Evolutionary conservation across 768 basidiomycete species (phyloP), one percentile per base, ranked within the genome.

Genomic region (Mycena galopus): DNA sequence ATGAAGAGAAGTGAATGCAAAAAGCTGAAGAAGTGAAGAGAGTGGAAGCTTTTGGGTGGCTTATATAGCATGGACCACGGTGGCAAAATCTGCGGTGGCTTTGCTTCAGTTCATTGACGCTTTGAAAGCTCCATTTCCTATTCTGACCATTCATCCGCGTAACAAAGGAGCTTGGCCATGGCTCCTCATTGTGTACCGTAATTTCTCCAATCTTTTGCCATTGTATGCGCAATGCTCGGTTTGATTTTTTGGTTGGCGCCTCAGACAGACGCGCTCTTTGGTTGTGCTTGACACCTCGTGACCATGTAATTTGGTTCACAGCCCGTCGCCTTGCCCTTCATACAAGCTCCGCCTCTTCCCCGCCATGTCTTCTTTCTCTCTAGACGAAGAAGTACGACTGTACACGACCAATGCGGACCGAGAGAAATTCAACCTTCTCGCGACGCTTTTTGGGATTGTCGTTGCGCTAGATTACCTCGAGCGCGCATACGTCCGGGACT

Each of bases 401-500:
- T 95, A 95, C 85, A 91, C 88, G 17, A 95, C 90, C 32, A 97
- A 97, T 78, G 88, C 94, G 9, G 96, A 98, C 78, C 86, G 97
- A 60, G 98, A 98, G 79, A 92, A 91, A 78, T 93, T 92, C 77
- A 96, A 93, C 78, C 92, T 94, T 14, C 86, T 96, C 21, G 93
- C 95, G 0, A 99, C 96, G 5, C 86, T 99, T 8, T 99, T 94
- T 77, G 94, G 95, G 10, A 94, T 99, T 77, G 90, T 98, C 69
- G 93, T 97, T 56, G 90, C 94, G 3, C 85, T 99, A 14, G 96
- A 99, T 77, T 98, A 97, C 79, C 92, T 98, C 27, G 97, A 99
- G 81, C 88, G 96, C 50, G 97, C 96, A 0, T 99, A 97, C 82
- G 93, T 99, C 47, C 90, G 97, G 19, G 98, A 99, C 84, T 92